Evolutionary conservation across 306 rosid genomes (phyloP).

Genomic region (Quercus gilva): DNA sequence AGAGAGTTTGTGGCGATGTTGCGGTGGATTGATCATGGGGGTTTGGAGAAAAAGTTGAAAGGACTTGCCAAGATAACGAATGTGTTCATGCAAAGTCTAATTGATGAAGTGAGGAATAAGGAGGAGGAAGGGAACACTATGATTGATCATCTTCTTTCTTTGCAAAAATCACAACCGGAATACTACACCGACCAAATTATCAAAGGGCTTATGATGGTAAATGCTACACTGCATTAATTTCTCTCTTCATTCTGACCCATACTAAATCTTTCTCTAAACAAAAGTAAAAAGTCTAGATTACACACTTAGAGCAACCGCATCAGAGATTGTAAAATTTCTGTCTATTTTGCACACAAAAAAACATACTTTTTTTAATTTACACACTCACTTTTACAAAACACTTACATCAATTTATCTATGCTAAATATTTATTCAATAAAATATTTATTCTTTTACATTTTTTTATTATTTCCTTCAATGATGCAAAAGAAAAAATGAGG

Average conservation of each 20-base stretch:
- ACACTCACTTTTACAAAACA: fast-evolving
- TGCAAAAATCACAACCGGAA: conserved; percentile 22
- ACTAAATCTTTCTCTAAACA: too few relatives aligned
- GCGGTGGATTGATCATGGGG: conserved; percentile 31
- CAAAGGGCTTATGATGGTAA: conserved; percentile 25
- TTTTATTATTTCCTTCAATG: too few relatives aligned
- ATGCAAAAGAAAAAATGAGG: too few relatives aligned
- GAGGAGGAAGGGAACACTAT: not conserved
- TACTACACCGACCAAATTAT: conserved; percentile 21
- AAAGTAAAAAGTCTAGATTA: too few relatives aligned
- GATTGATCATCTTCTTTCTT: conserved; percentile 10
- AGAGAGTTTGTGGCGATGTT: conserved; percentile 43
- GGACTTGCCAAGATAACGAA: conserved; percentile 30
- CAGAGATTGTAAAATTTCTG: too few relatives aligned
- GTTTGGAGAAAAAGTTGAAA: conserved; percentile 13
- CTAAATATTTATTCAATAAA: too few relatives aligned
- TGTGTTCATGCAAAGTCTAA: conserved; percentile 13
- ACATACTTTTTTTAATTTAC: too few relatives aligned
- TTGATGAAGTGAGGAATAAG: conserved; percentile 6
- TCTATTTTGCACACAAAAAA: too few relatives aligned
- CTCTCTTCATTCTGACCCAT: too few relatives aligned
- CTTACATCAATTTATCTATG: too few relatives aligned
- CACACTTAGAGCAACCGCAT: too few relatives aligned
- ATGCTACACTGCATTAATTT: not conserved
- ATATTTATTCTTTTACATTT: too few relatives aligned